These are phyloP conservation scores for Linnemannia exigua DNA, from an alignment of 192 early-diverging fungal genomes.

Conservation along the genomic window DNA sequence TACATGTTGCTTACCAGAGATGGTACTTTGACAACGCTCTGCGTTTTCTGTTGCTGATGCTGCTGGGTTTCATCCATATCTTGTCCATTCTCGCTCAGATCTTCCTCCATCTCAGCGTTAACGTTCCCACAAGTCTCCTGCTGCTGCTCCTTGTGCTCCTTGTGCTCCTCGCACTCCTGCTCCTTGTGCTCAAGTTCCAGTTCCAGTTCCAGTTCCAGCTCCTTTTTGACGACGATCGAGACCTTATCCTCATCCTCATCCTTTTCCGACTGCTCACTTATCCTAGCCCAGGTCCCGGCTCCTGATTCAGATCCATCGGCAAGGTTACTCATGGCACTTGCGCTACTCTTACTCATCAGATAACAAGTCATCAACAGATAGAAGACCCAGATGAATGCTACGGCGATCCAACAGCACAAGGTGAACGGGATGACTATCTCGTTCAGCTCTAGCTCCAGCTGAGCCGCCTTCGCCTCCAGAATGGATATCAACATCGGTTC, in stretches of 20 bases:
- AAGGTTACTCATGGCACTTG: too few species aligned
- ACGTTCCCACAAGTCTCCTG: neutral
- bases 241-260: neutral
- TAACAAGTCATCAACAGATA: neutral
- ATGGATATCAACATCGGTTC: neutral
- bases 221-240: neutral
- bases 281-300: neutral
- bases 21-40: neutral
- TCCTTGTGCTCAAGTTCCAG: neutral
- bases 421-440: neutral
- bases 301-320: neutral
- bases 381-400: neutral
- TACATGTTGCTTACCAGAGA: neutral
- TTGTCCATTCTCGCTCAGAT: neutral
- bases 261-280: neutral
- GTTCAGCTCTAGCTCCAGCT: neutral
- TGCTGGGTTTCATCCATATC: neutral
- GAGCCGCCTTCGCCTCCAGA: neutral
- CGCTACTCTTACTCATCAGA: neutral
- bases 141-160: neutral
- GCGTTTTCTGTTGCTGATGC: neutral
- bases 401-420: neutral
- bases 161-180: neutral
- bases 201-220: neutral
- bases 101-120: neutral